Evolutionary conservation across 306 rosid species (phyloP), one percentile per base, ranked within the genome.

Genomic region (Vigna hirtella): DNA sequence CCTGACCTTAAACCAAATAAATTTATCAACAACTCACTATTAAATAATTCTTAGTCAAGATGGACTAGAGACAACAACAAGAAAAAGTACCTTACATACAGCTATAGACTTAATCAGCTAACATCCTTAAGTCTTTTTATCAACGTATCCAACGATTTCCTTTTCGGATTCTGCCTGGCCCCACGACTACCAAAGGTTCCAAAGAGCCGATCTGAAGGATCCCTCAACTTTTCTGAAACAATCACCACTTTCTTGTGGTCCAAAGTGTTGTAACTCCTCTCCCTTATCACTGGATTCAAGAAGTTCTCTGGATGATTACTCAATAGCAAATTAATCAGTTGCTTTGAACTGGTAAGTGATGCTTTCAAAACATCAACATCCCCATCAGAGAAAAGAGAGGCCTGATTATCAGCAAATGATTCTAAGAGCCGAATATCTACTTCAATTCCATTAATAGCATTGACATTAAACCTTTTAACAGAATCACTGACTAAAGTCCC

Each of bases 291-390:
- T 26, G 99, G 86, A 81, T 96, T 93, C 81, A 96, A 86, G 78
- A 87, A 96, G 84, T 88, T 96, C 84, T 96, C 99, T 0, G 99
- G 99, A 79, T 91, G 92, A 81, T 90, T 93, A 89, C 97, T 96
- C 58, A 86, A 74, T 16, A 96, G 96, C 87, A 96, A 93, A 73
- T 87, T 93, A 77, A 83, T 71, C 84, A 96, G 74, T 77, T 96
- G 99, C 87, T 96, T 93, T 14, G 88, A 82, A 83, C 91, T 97
- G 73, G 88, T 74, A 65, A 96, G 93, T 26, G 97, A 88, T 15
- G 81, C 57, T 84, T 90, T 96, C 79, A 91, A 82, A 81, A 93
- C 89, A 86, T 86, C 91, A 58, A 88, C 84, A 71, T 89, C 97
- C 74, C 90, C 99, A 11, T 95, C 96, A 7, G 92, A 74, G 66